Evolutionary conservation across 345 rosid genomes (phyloP).

Genomic region (Cochlearia excelsa): DNA sequence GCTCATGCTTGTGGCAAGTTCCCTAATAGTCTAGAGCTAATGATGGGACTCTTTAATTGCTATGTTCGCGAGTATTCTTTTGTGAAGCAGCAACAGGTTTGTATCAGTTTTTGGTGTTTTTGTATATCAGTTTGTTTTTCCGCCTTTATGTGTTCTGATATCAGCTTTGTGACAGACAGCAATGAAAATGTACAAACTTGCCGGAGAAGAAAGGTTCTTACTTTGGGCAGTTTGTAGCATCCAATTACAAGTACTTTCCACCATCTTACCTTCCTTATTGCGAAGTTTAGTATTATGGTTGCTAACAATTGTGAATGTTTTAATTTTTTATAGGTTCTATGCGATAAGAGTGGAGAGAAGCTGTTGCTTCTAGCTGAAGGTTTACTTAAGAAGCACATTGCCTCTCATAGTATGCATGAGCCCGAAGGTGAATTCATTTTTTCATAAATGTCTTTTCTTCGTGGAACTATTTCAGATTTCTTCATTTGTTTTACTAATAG

Average conservation of each 20-base stretch:
- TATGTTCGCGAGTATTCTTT: slow-evolving; percentile 90
- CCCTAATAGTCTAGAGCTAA: slow-evolving; percentile 74
- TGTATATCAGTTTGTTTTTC: slow-evolving; percentile 13
- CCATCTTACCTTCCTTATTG: not conserved
- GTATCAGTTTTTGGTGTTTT: slow-evolving; percentile 3
- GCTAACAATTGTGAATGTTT: slow-evolving; percentile 16
- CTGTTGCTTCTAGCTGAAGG: slow-evolving; percentile 83
- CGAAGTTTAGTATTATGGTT: slow-evolving; percentile 18
- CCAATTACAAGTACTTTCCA: slow-evolving; percentile 74
- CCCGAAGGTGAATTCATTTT: slow-evolving; percentile 64
- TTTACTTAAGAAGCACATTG: slow-evolving; percentile 86
- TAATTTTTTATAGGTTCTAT: slow-evolving; percentile 55
- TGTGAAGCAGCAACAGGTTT: slow-evolving; percentile 97
- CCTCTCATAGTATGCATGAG: slow-evolving; percentile 89
- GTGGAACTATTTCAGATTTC: slow-evolving; percentile 16
- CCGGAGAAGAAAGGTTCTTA: slow-evolving; percentile 88
- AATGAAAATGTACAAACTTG: slow-evolving; percentile 91
- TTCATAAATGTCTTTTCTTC: slow-evolving; percentile 18
- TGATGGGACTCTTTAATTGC: slow-evolving; percentile 98
- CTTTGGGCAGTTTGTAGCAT: slow-evolving; percentile 99
- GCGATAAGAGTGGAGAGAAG: slow-evolving; percentile 86
- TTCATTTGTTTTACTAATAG: slow-evolving; percentile 16
- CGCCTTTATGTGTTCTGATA: slow-evolving; percentile 21
- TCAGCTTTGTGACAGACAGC: slow-evolving; percentile 64
- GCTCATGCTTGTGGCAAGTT: slow-evolving; percentile 79